Conservation (phyloP, 352 stramenopile genomes). For the Chrysophaeum taylorii region DNA sequence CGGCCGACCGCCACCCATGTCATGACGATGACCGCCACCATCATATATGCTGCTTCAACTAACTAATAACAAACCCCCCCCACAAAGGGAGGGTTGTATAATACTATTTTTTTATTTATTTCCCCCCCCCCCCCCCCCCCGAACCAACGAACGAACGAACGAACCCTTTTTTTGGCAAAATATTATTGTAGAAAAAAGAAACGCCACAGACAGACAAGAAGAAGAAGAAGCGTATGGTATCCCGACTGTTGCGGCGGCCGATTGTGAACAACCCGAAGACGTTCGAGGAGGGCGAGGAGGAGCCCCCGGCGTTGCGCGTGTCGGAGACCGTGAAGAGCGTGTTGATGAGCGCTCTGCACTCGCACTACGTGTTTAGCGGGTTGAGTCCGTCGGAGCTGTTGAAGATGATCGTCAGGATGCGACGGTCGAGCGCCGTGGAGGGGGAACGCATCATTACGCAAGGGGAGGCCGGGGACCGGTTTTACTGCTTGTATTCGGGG, state of each 20-base stretch:
- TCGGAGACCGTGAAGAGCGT: neutral
- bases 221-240: neutral
- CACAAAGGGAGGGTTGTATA: too few species aligned
- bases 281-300: neutral
- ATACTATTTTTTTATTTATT: too few species aligned
- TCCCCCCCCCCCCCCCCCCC: too few species aligned
- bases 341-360: neutral
- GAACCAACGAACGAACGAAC: too few species aligned
- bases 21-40: too few species aligned
- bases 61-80: too few species aligned
- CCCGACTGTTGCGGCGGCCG: too few species aligned
- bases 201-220: too few species aligned
- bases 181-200: too few species aligned
- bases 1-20: too few species aligned
- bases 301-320: neutral
- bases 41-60: too few species aligned
- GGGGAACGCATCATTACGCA: constrained; percentile 30
- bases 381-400: neutral
- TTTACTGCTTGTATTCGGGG: constrained; percentile 33
- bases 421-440: constrained; percentile 31
- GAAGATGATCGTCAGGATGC: neutral
- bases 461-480: constrained; percentile 18
- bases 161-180: too few species aligned
- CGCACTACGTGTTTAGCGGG: neutral
- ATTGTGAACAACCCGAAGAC: neutral